Percentiles rank a stretch among this genome's conserved stretches.
Conservation (phyloP, 148 eudicot species). For the Camellia sinensis region DNA sequence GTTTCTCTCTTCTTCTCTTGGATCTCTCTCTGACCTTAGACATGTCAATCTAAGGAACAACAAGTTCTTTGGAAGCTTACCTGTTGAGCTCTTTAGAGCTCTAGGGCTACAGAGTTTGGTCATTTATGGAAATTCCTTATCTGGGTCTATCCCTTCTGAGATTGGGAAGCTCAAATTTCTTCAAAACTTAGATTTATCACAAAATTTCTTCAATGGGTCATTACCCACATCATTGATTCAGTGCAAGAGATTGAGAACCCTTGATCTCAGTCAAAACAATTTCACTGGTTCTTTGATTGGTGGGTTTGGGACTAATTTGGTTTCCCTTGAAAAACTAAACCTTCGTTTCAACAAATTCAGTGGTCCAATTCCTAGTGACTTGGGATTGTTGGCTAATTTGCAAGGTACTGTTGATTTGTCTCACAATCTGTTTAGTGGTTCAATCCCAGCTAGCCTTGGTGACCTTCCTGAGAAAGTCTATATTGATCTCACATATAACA, state of each 20-base stretch:
- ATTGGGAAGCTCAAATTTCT: slow-evolving; percentile 67
- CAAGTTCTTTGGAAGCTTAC: slow-evolving; percentile 56
- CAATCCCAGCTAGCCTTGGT: slow-evolving; percentile 84
- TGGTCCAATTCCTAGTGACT: slow-evolving; percentile 73
- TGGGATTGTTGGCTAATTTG: slow-evolving; percentile 73
- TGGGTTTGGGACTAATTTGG: slow-evolving; percentile 68
- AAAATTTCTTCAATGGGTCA: slow-evolving; percentile 79
- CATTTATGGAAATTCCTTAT: slow-evolving; percentile 71
- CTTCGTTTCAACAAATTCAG: slow-evolving; percentile 62
- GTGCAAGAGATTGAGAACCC: slow-evolving; percentile 63
- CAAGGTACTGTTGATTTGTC: slow-evolving; percentile 92
- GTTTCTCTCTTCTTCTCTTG: slow-evolving; percentile 56
- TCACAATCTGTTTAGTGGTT: slow-evolving; percentile 80
- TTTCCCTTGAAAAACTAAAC: slow-evolving; percentile 65
- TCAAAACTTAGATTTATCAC: slow-evolving; percentile 74
- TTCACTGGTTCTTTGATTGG: slow-evolving; percentile 66
- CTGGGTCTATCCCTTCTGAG: slow-evolving; percentile 73
- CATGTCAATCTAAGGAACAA: slow-evolving; percentile 87
- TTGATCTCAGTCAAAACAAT: slow-evolving; percentile 64
- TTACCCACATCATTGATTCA: slow-evolving; percentile 60
- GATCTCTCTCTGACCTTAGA: slow-evolving; percentile 63
- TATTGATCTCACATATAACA: slow-evolving; percentile 86
- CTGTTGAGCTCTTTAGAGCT: slow-evolving; percentile 58
- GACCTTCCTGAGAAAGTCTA: slow-evolving; percentile 95
- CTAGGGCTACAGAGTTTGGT: slow-evolving; percentile 83